Base-by-base conservation (phyloP, 495 filamentous ascomycete genomes). In the Aspergillus bertholletiae region DNA sequence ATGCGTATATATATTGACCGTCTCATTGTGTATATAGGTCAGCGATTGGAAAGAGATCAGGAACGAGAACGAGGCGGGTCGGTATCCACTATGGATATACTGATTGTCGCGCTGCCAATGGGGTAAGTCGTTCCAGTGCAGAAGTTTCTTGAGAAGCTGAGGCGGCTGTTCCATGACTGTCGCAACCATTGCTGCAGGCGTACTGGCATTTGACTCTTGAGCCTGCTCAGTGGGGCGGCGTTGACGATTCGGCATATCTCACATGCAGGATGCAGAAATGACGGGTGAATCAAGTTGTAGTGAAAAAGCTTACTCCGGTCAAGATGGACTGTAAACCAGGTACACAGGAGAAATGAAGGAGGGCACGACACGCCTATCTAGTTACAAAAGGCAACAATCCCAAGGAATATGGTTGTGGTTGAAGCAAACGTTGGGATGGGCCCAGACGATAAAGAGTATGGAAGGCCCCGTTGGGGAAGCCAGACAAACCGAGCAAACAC, bases 1-100 rank as follows among this genome's bases (percentile, higher is more conserved):
- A 70, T 97, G 93, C 2, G 88, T 84, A 72, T 92, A 96, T 64
- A 96, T 93, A 70, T 97, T 97, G 56, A 97, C 87, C n/a, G 82
- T 84, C 69, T 97, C 91, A 72, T 96, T 97, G 74, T 97, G 89
- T n/a, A 92, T 58, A 68, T 90, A 89, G 45, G 76, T 69, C 55
- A 91, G 72, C 24, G 84, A 88, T 28, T 78, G 73, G 41, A 88
- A 78, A 45, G 84, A 92, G 28, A 67, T 74, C 13, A 65, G 64
- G 64, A 87, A 86, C 5, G 88, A 92, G 52, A 75, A 75, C 3
- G 86, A 87, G 34, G 80, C 76, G 20, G 85, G 84, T 18, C 89
- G 85, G 64, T 93, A 92, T 52, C 86, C 85, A 18, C 77, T 79
- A 41, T 77, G 74, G 52, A 93, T 89, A 74, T 84, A 89, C 48